Evolutionary conservation across 768 basidiomycete species (phyloP), one percentile per base, ranked within the genome.

Genomic region (Leucocoprinus sp.): DNA sequence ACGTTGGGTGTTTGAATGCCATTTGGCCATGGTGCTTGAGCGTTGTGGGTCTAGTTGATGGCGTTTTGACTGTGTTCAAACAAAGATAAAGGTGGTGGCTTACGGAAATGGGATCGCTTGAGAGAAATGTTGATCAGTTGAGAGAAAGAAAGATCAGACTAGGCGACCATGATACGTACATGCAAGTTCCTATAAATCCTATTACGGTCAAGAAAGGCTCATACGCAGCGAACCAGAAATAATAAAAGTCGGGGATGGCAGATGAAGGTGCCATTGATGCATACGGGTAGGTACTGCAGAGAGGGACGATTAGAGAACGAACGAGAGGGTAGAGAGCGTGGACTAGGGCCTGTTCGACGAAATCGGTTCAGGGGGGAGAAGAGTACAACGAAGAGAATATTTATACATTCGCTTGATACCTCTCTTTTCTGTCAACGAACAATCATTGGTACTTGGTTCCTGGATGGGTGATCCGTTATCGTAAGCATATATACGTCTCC

Each of bases 201-300:
- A 75, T 55, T 17, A 70, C 60, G 15, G 82, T 78, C 45, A 89
- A 62, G 21, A 78, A 67, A 0, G 86, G 86, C 61, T 89, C 86
- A 56, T 83, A 87, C 43, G 77, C 67, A 21, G 77, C 83, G 55
- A 89, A 89, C 51, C 82, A 68, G 35, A 76, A 70, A 62, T 78
- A 88, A 64, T 89, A 89, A 49, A 78, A 70, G 54, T 75, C 72
- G 15, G 86, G 84, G 53, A 89, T 69, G 31, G 85, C 80, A 50
- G 84, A 83, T 29, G 63, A 58, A 12, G 70, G 63, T 23, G 59
- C 61, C 73, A 75, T 27, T 26, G 43, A 35, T 31, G 48, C 42
- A 46, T 45, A 41, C 37, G 37, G 48, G 43, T 37, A 18, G 50
- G 39, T 45, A 37, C 49, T 28, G 48, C 43, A 43, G 41, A 49